These are phyloP conservation scores for Zangia roseola DNA, from an alignment of 768 basidiomycete species.

Conservation along the genomic window DNA sequence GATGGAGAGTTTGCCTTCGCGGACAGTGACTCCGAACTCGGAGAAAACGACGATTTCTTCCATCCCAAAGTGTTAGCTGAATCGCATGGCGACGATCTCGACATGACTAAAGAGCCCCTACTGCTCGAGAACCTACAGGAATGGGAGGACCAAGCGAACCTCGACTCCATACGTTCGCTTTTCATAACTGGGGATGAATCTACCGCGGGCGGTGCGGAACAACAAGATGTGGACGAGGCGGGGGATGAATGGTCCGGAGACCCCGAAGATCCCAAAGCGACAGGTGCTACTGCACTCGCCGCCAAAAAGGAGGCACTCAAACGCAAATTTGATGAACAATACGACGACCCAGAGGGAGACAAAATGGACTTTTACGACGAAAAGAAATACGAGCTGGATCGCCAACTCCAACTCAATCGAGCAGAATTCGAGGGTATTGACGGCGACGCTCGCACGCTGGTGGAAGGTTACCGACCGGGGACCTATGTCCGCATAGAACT, in stretches of 20 bases:
- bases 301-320: constrained; percentile 90
- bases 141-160: constrained; percentile 84
- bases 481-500: constrained; percentile 93
- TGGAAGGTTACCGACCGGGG: constrained; percentile 91
- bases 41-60: constrained; percentile 70
- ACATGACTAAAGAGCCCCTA: constrained; percentile 67
- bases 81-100: constrained; percentile 52
- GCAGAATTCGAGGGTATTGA: constrained; percentile 84
- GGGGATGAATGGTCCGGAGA: constrained; percentile 43
- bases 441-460: constrained; percentile 70
- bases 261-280: constrained; percentile 26
- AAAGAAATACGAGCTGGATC: constrained; percentile 88
- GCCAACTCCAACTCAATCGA: constrained; percentile 77
- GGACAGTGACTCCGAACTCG: constrained; percentile 77
- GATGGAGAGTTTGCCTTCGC: constrained; percentile 60
- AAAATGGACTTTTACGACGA: constrained; percentile 88
- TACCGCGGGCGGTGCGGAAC: constrained; percentile 35
- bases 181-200: constrained; percentile 80
- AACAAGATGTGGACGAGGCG: constrained; percentile 39
- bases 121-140: constrained; percentile 51
- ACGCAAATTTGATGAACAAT: constrained; percentile 94
- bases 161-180: constrained; percentile 81
- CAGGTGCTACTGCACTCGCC: constrained; percentile 57
- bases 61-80: constrained; percentile 42
- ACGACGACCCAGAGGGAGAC: constrained; percentile 81